Evolutionary conservation across 139 green algal species (phyloP), one percentile per base, ranked within the genome.

Genomic region (Spirogloea muscicola): DNA sequence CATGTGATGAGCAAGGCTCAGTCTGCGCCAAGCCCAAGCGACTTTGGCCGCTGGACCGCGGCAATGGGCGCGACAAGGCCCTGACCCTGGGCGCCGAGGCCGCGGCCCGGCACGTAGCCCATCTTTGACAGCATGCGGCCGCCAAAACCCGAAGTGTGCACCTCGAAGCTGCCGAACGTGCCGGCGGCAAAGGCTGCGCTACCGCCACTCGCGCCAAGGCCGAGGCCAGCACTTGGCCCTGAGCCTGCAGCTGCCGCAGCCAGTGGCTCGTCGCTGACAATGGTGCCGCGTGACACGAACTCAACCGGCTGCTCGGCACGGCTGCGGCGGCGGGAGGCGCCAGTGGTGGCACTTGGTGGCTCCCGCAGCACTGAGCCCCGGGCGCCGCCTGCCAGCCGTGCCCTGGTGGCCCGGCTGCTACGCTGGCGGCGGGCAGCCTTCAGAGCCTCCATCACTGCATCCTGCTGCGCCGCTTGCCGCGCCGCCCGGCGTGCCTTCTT

Each of bases 131-230:
- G 58, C 65, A 93, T 85, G 1, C 75, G 67, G 9, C 68, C 86
- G 3, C 89, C 89, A 68, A 92, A 89, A 13, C 89, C 89, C 2
- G 76, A 87, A 3, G 86, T 91, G 71, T 93, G 89, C 48, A 44
- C 51, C 76, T 93, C 89, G 70, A 93, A 93, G 10, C 65, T 70
- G 25, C 84, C 89, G 77, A 83, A 93, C 1, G 74, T 7, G 43
- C 10, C 10, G 43, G 43, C 10, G 10, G 13, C 10, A 10, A 51
- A 51, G 43, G 43, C 43, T 10, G 10, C 43, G 43, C 43, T 13
- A 51, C 43, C 43, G 43, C 43, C 43, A 13, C 10, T 51, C 43
- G 43, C 43, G 10, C n/a, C n/a, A n/a, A n/a, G n/a, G n/a, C n/a
- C n/a, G n/a, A n/a, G n/a, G n/a, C n/a, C n/a, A n/a, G n/a, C n/a